Conservation (phyloP, 305 asterid genomes). For the Ajuga reptans region DNA sequence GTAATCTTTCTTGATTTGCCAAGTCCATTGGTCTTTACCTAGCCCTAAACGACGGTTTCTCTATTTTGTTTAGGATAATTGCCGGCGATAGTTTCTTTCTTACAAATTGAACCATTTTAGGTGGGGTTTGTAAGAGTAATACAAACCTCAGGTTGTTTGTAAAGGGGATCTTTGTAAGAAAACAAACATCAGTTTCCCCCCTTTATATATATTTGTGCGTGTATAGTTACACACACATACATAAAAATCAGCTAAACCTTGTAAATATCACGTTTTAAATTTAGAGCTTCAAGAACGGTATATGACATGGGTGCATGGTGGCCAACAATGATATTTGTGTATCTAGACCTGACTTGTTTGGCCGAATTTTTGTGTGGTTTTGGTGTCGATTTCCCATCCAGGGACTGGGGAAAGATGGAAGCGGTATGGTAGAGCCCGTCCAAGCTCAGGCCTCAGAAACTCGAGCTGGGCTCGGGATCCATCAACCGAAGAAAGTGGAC, state of each 20-base stretch:
- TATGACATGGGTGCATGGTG: slow-evolving; percentile 23
- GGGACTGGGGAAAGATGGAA: slow-evolving; percentile 97
- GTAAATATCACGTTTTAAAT: background rate
- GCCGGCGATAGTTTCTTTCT: too few species aligned
- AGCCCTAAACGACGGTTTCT: background rate
- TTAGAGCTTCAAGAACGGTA: slow-evolving; percentile 21
- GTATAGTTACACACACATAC: too few species aligned
- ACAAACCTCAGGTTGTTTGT: too few species aligned
- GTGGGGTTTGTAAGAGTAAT: too few species aligned
- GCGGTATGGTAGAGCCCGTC: slow-evolving; percentile 95
- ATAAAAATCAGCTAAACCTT: background rate
- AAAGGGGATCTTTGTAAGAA: too few species aligned
- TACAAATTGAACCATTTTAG: too few species aligned
- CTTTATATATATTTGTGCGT: too few species aligned
- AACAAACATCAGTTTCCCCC: too few species aligned
- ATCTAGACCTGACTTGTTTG: slow-evolving; percentile 36
- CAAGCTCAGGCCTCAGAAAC: slow-evolving; percentile 64
- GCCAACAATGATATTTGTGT: slow-evolving; percentile 26
- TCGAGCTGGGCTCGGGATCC: slow-evolving; percentile 88
- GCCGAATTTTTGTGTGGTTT: slow-evolving; percentile 34
- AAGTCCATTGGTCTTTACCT: background rate
- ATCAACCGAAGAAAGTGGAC: slow-evolving; percentile 73
- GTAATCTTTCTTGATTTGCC: background rate
- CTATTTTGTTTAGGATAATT: too few species aligned
- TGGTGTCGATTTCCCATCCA: slow-evolving; percentile 31